Percentiles rank a stretch among this genome's conserved stretches.
Evolutionary conservation across 495 filamentous ascomycete species (phyloP).

Genomic region (Annulohypoxylon stygium): DNA sequence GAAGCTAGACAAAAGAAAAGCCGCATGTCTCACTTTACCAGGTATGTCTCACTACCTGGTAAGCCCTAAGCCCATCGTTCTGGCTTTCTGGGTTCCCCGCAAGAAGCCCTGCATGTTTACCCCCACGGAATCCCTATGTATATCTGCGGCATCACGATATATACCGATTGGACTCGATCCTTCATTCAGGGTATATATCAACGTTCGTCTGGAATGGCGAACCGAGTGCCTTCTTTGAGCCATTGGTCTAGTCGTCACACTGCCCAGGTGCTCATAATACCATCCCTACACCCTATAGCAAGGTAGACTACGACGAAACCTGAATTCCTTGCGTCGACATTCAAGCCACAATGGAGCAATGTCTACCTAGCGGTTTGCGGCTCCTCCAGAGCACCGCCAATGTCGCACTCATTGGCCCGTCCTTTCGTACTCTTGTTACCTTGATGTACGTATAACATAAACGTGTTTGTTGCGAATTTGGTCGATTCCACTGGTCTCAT

Average conservation of each 20-base stretch:
- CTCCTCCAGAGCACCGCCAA: background rate
- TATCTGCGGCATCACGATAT: slow-evolving; percentile 3
- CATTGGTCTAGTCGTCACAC: slow-evolving; percentile 5
- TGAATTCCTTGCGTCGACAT: background rate
- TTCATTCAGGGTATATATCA: slow-evolving; percentile 20
- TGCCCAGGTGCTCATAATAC: background rate
- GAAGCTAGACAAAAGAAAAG: background rate
- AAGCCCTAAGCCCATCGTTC: background rate
- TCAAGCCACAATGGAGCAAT: slow-evolving; percentile 9
- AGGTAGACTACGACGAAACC: background rate
- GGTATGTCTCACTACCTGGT: background rate
- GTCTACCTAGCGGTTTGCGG: background rate
- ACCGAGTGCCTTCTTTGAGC: slow-evolving; percentile 3
- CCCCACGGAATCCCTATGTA: slow-evolving; percentile 10
- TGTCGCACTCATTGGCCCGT: background rate
- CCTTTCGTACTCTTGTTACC: slow-evolving; percentile 1
- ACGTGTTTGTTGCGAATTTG: slow-evolving; percentile 2
- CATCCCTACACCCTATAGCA: background rate
- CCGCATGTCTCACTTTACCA: slow-evolving; percentile 1
- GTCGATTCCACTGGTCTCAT: background rate
- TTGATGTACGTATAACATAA: background rate
- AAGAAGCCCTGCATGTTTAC: slow-evolving; percentile 2
- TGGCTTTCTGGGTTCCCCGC: slow-evolving; percentile 7
- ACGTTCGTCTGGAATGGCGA: slow-evolving; percentile 11
- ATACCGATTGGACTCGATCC: background rate